Evolutionary conservation across 345 rosid species (phyloP).

Genomic region (Salix purpurea): DNA sequence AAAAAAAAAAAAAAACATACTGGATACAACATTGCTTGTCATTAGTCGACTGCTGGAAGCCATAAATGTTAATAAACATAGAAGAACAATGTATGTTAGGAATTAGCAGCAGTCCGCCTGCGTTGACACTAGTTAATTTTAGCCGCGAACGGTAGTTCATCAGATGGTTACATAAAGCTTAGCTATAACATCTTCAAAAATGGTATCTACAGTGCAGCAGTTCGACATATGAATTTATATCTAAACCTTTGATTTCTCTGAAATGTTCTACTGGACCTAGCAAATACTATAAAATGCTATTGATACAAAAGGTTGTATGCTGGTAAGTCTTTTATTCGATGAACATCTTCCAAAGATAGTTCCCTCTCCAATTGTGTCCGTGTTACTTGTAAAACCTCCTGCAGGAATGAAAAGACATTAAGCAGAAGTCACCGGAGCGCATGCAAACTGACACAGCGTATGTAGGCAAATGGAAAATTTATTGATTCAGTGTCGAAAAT

Average conservation of each 20-base stretch:
- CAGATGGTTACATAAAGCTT: not conserved
- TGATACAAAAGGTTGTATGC: slow-evolving; percentile 76
- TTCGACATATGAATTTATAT: not conserved
- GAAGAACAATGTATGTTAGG: not conserved
- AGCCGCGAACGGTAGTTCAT: not conserved
- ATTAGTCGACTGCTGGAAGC: too few relatives aligned
- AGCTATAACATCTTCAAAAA: not conserved
- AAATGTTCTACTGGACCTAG: too few relatives aligned
- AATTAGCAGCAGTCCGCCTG: not conserved
- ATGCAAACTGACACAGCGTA: not conserved
- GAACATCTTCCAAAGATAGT: slow-evolving; percentile 70
- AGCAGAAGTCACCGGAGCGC: not conserved
- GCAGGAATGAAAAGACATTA: slow-evolving; percentile 15
- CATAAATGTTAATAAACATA: too few relatives aligned
- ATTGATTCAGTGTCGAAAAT: not conserved
- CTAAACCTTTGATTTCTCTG: not conserved
- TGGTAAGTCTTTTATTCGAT: slow-evolving; percentile 72
- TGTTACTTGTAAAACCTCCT: slow-evolving; percentile 85
- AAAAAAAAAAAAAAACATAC: too few relatives aligned
- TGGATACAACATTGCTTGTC: too few relatives aligned
- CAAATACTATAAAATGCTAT: not conserved
- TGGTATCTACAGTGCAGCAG: not conserved
- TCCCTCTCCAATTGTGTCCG: slow-evolving; percentile 84
- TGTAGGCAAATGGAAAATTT: not conserved
- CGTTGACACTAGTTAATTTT: not conserved